Evolutionary conservation across 2,329 filamentous ascomycete species (phyloP), one percentile per base, ranked within the genome.

Genomic region (Apiospora rasikravindrae): DNA sequence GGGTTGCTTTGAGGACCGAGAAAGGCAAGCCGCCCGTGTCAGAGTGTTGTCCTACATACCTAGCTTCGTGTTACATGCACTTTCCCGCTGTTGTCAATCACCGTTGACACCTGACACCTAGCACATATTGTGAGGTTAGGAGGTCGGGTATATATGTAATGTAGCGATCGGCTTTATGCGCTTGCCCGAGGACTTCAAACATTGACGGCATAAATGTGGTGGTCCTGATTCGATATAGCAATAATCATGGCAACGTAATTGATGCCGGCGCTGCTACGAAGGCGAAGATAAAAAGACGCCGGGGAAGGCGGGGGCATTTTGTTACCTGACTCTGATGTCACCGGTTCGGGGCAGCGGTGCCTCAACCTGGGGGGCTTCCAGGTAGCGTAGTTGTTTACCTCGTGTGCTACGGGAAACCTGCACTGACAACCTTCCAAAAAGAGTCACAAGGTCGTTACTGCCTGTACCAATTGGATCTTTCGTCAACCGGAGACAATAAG

Each of bases 281-380:
- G 45, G 22, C 19, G 7, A 22, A 61, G 53, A n/a, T 7, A 16
- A 61, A 29, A 61, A 61, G 14, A 16, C 29, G 19, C 29, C 53
- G 51, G 51, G 11, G 29, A 37, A 22, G 11, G 57, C 33, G 57
- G 57, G 57, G 29, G 33, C 57, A n/a, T 22, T n/a, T n/a, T 14
- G 33, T 40, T n/a, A 40, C 57, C n/a, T n/a, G n/a, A n/a, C n/a
- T n/a, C n/a, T 64, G 57, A 64, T 64, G 57, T 64, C 57, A 64
- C 57, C 57, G 11, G 33, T 64, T 33, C 26, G n/a, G n/a, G 47
- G 8, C 47, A 57, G 19, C 16, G 8, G 29, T 1, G 37, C 53
- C 2, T 37, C 53, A 16, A 37, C 33, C 33, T 37, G 53, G n/a
- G n/a, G n/a, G n/a, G 8, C 24, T 16, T 53, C 53, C 22, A 29